Percentiles rank a stretch among this genome's conserved stretches.
phyloP scores from a whole-genome alignment of 495 filamentous ascomycete species.

The Aspergillus kassunensis region DNA sequence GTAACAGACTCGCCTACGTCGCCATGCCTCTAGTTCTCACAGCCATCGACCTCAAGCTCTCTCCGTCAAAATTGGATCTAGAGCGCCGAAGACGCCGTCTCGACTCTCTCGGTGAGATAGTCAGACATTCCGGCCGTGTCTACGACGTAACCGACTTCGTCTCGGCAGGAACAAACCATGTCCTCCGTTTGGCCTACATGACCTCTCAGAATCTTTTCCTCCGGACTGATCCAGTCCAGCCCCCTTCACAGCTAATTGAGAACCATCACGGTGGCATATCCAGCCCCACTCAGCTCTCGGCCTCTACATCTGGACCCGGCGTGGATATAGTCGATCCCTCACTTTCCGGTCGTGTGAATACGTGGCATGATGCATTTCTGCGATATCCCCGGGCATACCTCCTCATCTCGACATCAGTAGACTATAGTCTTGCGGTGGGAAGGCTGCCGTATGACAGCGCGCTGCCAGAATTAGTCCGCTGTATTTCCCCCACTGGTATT shows the following conservation, averaged over 20 bases:
- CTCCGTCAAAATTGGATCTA: conserved; percentile 20
- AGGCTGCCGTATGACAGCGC: conserved; percentile 21
- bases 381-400: conserved; percentile 32
- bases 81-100: conserved; percentile 20
- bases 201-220: conserved; percentile 30
- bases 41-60: conserved; percentile 35
- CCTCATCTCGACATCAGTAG: conserved; percentile 30
- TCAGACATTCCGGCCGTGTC: conserved; percentile 26
- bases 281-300: too few relatives aligned
- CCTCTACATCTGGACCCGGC: not conserved
- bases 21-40: conserved; percentile 33
- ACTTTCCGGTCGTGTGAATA: conserved; percentile 11
- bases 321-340: not conserved
- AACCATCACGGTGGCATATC: too few relatives aligned
- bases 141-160: conserved; percentile 36
- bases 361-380: conserved; percentile 32
- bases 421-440: conserved; percentile 27
- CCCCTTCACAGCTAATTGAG: not conserved
- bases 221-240: not conserved
- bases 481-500: conserved; percentile 20
- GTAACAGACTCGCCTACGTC: conserved; percentile 25
- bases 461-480: conserved; percentile 26
- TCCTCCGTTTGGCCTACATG: conserved; percentile 30
- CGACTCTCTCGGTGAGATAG: conserved; percentile 25
- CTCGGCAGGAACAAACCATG: conserved; percentile 27